These are phyloP conservation scores for Clitoria ternatea DNA, from an alignment of 306 rosid species.

Conservation along the genomic window DNA sequence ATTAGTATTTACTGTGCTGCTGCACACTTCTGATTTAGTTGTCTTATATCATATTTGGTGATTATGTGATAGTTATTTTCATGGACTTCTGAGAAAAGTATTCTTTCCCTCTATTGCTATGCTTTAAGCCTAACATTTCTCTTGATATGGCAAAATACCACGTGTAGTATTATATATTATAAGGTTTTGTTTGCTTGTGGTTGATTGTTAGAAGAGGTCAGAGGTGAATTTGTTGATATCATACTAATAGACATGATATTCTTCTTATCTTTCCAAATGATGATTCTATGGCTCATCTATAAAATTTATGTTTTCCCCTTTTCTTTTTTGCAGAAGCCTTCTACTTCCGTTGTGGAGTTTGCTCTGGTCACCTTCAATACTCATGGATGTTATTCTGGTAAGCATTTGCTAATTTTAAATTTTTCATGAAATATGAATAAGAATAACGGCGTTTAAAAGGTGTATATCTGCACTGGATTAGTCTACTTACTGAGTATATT, in stretches of 20 bases:
- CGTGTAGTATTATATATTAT: neutral
- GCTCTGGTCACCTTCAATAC: constrained; percentile 73
- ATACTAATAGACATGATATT: neutral
- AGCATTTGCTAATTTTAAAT: constrained; percentile 26
- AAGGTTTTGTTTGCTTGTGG: neutral
- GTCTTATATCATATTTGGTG: neutral
- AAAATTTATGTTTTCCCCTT: constrained; percentile 3
- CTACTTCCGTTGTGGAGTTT: constrained; percentile 56
- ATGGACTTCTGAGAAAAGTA: neutral
- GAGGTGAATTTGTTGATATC: constrained; percentile 2
- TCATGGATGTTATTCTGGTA: constrained; percentile 95
- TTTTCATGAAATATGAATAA: neutral
- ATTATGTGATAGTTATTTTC: neutral
- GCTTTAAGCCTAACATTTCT: neutral
- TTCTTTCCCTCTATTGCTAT: constrained; percentile 5
- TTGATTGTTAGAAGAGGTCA: neutral
- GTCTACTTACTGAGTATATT: neutral
- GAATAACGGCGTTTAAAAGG: neutral
- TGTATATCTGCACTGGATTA: constrained; percentile 7
- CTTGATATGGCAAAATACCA: neutral
- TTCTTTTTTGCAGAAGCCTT: constrained; percentile 63
- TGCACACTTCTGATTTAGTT: neutral
- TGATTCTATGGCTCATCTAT: constrained; percentile 16
- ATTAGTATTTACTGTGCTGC: neutral
- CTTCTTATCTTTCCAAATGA: constrained; percentile 13